Evolutionary conservation across 1,284 basidiomycete genomes (phyloP), one percentile per base, ranked within the genome.

Genomic region (Chiua sp.): DNA sequence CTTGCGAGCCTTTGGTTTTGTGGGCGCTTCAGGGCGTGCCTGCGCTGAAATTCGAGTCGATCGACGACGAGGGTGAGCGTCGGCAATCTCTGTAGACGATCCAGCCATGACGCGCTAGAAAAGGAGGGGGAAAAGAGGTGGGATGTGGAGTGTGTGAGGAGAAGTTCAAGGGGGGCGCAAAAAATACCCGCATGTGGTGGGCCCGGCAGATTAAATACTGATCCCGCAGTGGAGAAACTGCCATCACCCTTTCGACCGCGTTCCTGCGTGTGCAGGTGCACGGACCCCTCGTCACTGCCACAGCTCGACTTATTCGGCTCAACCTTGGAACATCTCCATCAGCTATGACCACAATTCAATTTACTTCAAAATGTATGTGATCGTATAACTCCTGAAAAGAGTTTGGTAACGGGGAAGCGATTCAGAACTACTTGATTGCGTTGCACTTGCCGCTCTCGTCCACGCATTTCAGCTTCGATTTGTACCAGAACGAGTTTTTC

Each of bases 31-130:
- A 49, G 73, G 68, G 53, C 73, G 74, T 51, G 79, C 73, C 39
- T 77, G 76, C 6, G 80, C 68, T 7, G 81, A 79, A 53, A 85
- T 78, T 50, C 83, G 73, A 22, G 76, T 76, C 15, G 83, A 85
- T 56, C 83, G 78, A 59, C 83, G 75, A 12, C 80, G 81, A 47
- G 73, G 62, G 32, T 50, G 12, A 12, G 10, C 15, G 15, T 3
- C 22, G 30, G 46, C 42, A 18, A 13, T 26, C 7, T 75, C 75
- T 13, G 65, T 64, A 10, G 39, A 46, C 13, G 15, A 2, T 33
- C 65, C 68, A 42, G 65, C 68, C 70, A 67, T 73, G 30, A 32
- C 16, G 35, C 18, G 32, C 16, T 11, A n/a, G 30, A 15, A 5
- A 33, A 23, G 12, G 3, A 7, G 15, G 47, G 20, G 22, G 28